A percentile compares a stretch with the other conserved stretches of the same genome.
These are phyloP conservation scores for Chrysanthemum lavandulifolium DNA, from an alignment of 129 eudicot genomes.

Conservation along the genomic window DNA sequence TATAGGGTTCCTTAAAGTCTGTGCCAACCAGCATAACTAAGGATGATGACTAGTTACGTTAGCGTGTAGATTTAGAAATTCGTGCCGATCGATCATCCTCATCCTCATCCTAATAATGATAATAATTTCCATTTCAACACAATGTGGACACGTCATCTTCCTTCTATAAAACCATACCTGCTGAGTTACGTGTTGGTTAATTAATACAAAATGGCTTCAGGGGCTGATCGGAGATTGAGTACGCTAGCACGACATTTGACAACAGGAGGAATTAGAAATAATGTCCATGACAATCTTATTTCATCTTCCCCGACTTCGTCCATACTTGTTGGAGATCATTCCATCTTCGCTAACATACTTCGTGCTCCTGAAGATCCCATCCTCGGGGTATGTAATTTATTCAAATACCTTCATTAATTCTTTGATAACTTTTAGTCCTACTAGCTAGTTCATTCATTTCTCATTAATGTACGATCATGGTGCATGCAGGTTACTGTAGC, in stretches of 20 bases:
- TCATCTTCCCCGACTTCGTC: constrained; percentile 54
- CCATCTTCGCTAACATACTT: constrained; percentile 66
- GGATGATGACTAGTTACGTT: too few relatives aligned
- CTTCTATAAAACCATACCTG: too few relatives aligned
- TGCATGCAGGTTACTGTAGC: constrained; percentile 86
- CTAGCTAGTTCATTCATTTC: not conserved
- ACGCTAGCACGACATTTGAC: constrained; percentile 61
- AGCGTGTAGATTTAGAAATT: too few relatives aligned
- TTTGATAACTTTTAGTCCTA: not conserved
- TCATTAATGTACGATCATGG: constrained; percentile 13
- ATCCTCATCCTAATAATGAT: too few relatives aligned
- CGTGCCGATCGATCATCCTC: too few relatives aligned
- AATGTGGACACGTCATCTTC: too few relatives aligned
- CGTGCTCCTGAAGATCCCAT: constrained; percentile 98
- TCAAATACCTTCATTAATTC: not conserved
- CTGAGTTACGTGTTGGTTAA: not conserved
- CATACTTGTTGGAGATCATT: too few relatives aligned
- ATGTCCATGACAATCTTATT: constrained; percentile 3
- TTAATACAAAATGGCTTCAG: constrained; percentile 1
- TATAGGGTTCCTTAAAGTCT: too few relatives aligned
- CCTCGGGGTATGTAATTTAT: constrained; percentile 61
- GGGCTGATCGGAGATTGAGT: constrained; percentile 68
- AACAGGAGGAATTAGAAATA: not conserved
- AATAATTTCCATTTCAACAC: too few relatives aligned
- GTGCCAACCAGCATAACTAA: too few relatives aligned